These are phyloP conservation scores for Penicillium lagena DNA, from an alignment of 495 filamentous ascomycete genomes.

Conservation along the genomic window DNA sequence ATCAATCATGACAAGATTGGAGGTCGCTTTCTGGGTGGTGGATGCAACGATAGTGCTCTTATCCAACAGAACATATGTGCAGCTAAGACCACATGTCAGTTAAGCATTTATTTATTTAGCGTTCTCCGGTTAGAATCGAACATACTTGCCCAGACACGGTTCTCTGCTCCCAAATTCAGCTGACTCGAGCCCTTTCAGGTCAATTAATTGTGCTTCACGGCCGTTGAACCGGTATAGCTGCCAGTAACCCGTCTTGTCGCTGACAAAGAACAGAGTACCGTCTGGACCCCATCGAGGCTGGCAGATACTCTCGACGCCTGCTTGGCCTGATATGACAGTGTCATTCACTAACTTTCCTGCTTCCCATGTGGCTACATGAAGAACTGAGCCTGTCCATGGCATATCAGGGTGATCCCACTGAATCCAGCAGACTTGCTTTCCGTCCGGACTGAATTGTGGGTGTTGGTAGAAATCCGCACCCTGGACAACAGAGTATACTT, in stretches of 20 bases:
- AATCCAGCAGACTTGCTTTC: conserved; percentile 27
- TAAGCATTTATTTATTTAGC: background rate
- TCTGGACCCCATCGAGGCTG: conserved; percentile 32
- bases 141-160: conserved; percentile 24
- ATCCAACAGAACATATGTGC: conserved; percentile 19
- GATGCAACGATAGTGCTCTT: conserved; percentile 17
- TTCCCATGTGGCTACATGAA: conserved; percentile 26
- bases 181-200: conserved; percentile 23
- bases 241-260: conserved; percentile 23
- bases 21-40: conserved; percentile 12
- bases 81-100: conserved; percentile 3
- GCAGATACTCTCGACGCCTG: conserved; percentile 13
- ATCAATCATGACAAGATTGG: conserved; percentile 22
- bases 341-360: conserved; percentile 3
- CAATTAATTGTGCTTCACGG: conserved; percentile 5
- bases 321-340: conserved; percentile 13
- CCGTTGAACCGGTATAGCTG: conserved; percentile 20
- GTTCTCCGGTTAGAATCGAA: background rate
- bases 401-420: conserved; percentile 38
- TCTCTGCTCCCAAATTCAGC: conserved; percentile 26
- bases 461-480: conserved; percentile 37
- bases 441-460: conserved; percentile 32
- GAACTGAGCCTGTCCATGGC: conserved; percentile 27
- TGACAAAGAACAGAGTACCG: conserved; percentile 27
- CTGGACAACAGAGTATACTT: conserved; percentile 12